Evolutionary conservation across 2,329 filamentous ascomycete genomes (phyloP).

Genomic region (Zymoseptoria crescenta): DNA sequence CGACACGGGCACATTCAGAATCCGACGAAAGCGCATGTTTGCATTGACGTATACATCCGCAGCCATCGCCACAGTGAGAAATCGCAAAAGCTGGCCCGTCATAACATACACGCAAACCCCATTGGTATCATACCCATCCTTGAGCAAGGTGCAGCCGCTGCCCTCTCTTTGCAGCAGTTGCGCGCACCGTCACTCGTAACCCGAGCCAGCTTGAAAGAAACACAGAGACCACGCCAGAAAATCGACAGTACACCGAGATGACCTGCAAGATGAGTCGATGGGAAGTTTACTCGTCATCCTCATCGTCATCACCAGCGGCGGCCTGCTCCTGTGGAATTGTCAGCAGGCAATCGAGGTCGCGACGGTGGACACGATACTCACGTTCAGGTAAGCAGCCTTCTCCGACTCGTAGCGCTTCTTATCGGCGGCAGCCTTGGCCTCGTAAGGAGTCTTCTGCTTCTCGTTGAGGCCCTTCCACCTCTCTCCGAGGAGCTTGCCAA

Average conservation of each 20-base stretch:
- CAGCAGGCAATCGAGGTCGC: constrained; percentile 7
- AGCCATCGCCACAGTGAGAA: constrained; percentile 7
- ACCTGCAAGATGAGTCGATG: not conserved
- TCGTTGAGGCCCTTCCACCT: constrained; percentile 96
- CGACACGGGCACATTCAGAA: not conserved
- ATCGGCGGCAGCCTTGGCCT: constrained; percentile 91
- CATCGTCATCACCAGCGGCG: constrained; percentile 28
- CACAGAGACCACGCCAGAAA: constrained; percentile 3
- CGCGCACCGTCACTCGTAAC: constrained; percentile 6
- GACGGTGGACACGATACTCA: constrained; percentile 42
- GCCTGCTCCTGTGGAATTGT: constrained; percentile 18
- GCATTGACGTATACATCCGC: constrained; percentile 14
- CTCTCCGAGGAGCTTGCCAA: constrained; percentile 96
- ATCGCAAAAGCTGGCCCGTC: constrained; percentile 11
- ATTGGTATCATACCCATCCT: constrained; percentile 17
- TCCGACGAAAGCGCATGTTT: not conserved
- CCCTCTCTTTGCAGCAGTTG: constrained; percentile 8
- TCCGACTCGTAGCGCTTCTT: constrained; percentile 99
- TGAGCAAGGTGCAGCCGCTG: constrained; percentile 14
- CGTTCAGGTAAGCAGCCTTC: constrained; percentile 80
- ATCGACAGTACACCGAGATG: constrained; percentile 2
- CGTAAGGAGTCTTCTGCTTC: constrained; percentile 87
- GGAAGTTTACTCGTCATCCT: constrained; percentile 29
- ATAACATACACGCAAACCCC: constrained; percentile 6
- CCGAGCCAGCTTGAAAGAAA: constrained; percentile 5